A percentile compares a stretch with the other conserved stretches of the same genome.
Conservation (phyloP, 2,329 filamentous ascomycete species). For the Curvularia sp. region DNA sequence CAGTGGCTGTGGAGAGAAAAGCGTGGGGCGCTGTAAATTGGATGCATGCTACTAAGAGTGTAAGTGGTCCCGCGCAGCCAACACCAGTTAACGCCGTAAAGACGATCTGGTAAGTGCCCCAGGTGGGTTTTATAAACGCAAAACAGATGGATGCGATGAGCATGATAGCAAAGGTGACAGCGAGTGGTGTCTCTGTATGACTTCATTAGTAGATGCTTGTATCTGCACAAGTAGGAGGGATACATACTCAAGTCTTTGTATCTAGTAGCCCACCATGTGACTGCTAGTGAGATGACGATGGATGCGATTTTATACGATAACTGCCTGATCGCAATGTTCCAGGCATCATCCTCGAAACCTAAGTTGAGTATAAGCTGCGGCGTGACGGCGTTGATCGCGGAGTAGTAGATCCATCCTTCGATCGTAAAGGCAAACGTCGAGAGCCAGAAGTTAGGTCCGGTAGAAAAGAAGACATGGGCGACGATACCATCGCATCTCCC, state of each 20-base stretch:
- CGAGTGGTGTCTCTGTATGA: conserved; percentile 31
- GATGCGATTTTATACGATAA: conserved; percentile 40
- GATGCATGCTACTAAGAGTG: conserved; percentile 42
- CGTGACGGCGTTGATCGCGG: conserved; percentile 44
- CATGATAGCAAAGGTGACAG: conserved; percentile 40
- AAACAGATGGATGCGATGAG: conserved; percentile 38
- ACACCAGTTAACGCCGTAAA: conserved; percentile 40
- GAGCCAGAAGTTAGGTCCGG: conserved; percentile 63
- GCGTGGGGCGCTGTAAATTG: conserved; percentile 45
- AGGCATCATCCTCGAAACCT: conserved; percentile 41
- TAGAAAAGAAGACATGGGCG: conserved; percentile 63
- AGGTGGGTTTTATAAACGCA: conserved; percentile 35
- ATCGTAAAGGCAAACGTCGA: conserved; percentile 64
- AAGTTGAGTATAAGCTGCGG: conserved; percentile 45
- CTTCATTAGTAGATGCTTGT: background rate
- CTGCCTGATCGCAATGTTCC: conserved; percentile 43
- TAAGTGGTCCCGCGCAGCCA: conserved; percentile 40
- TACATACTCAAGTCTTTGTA: conserved; percentile 41
- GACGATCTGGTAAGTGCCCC: conserved; percentile 36
- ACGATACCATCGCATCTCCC: conserved; percentile 62
- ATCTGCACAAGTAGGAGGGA: fast-evolving
- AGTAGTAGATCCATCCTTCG: conserved; percentile 65
- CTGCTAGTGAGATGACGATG: conserved; percentile 28
- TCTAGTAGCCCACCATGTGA: conserved; percentile 40
- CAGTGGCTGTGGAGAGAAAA: conserved; percentile 42